Evolutionary conservation across 192 early-diverging fungal species (phyloP).

Genomic region (Coemansia sp.): DNA sequence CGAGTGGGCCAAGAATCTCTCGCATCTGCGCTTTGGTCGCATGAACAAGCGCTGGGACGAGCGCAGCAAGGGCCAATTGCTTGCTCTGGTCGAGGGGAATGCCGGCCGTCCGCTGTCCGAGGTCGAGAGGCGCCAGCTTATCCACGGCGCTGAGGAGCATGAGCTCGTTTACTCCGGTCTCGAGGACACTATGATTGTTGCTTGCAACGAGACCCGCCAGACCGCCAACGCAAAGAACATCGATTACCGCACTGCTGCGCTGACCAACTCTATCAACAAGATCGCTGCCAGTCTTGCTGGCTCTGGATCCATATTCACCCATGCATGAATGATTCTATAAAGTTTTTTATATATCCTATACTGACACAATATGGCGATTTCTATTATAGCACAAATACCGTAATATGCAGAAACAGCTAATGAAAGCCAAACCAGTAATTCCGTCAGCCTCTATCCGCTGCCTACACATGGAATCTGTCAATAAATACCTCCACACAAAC

Average conservation of each 20-base stretch:
- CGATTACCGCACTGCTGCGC: constrained; percentile 78
- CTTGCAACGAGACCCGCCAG: constrained; percentile 70
- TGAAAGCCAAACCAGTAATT: too few species aligned
- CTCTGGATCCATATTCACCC: constrained; percentile 76
- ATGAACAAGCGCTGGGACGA: constrained; percentile 87
- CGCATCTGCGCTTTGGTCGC: constrained; percentile 81
- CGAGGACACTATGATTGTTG: constrained; percentile 84
- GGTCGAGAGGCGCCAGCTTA: constrained; percentile 70
- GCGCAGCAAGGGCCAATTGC: constrained; percentile 66
- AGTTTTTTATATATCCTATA: constrained; percentile 6
- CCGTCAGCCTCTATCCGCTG: too few species aligned
- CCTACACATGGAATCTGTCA: too few species aligned
- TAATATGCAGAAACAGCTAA: too few species aligned
- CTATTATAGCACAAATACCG: too few species aligned
- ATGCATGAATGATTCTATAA: constrained; percentile 13
- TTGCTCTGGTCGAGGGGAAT: constrained; percentile 71
- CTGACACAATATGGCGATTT: too few species aligned
- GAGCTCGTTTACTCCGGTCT: constrained; percentile 84
- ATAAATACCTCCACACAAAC: too few species aligned
- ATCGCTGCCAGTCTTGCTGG: constrained; percentile 72
- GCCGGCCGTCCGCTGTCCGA: constrained; percentile 73
- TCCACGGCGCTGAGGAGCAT: constrained; percentile 81
- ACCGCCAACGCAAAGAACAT: constrained; percentile 66
- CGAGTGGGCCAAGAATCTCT: constrained; percentile 85
- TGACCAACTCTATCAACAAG: constrained; percentile 81